Conservation (phyloP, 2,329 filamentous ascomycete species). For the Cucurbitaria berberidis region DNA sequence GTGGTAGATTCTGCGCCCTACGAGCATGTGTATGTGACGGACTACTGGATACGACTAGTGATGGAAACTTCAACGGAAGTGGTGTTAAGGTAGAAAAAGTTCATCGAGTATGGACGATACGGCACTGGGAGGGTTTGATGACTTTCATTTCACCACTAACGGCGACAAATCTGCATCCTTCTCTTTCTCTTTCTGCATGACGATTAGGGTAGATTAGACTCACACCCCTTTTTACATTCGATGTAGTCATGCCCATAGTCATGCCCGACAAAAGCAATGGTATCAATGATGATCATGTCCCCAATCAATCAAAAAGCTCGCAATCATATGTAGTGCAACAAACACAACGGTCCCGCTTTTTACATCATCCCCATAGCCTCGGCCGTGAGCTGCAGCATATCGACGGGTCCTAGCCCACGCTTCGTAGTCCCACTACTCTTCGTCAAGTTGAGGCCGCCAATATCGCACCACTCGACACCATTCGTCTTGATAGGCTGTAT, state of each 20-base stretch:
- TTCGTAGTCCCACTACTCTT: conserved; percentile 12
- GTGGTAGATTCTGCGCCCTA: conserved; percentile 8
- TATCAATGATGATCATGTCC: background rate
- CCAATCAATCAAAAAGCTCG: too few species aligned
- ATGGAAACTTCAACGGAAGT: background rate
- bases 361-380: conserved; percentile 8
- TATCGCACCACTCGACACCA: conserved; percentile 46
- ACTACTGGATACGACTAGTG: background rate
- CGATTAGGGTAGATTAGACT: background rate
- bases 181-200: background rate
- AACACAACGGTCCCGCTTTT: too few species aligned
- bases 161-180: background rate
- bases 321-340: too few species aligned
- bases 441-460: conserved; percentile 34
- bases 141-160: background rate
- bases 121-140: background rate
- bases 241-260: background rate
- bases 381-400: conserved; percentile 3
- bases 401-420: conserved; percentile 5
- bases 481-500: conserved; percentile 31
- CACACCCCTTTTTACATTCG: background rate
- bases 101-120: background rate
- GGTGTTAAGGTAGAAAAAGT: background rate
- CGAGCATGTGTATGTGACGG: background rate
- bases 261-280: background rate